Base-by-base conservation (phyloP, 305 asterid genomes). In the Ilex paraguariensis region DNA sequence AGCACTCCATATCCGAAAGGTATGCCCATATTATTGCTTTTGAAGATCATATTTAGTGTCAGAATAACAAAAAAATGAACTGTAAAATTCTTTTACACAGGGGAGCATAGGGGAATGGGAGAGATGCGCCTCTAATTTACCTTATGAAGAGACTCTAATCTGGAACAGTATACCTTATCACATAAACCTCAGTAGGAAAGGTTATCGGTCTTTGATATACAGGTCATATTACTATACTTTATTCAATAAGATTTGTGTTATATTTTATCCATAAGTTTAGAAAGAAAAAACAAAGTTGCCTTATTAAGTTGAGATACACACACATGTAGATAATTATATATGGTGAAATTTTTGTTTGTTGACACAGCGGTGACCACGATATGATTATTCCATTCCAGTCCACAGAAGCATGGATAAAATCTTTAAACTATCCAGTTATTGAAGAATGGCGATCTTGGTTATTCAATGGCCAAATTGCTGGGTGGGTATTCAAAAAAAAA, bases 371-470 rank as follows among this genome's bases (percentile, higher is more conserved):
- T 3, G 66, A 60, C 50, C 62, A 67, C 33, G 71, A 67, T 16
- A 59, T 6, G 42, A 0, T 42, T 7, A 3, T 67, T 30, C 60
- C 72, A 10, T 54, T 39, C 48, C 52, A 12, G 17, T 60, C 66
- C n/a, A 67, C 72, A 6, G 31, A 54, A 67, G 66, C 72, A 60
- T 67, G 72, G 72, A 67, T 60, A 53, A 32, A 31, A 28, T 54
- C 54, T 67, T 61, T 67, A 53, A 67, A 67, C 45, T 67, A 67
- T n/a, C 60, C 66, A 1, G 42, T 60, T 15, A 11, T 17, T 60
- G 56, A 67, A 60, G 72, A 67, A 13, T 67, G 72, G 72, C 50
- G 66, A 4, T 59, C 66, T 12, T 60, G 72, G 72, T 51, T 15
- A 21, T 32, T 60, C 52, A 54, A 67, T 59, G 66, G 36, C 52